Conservation (phyloP, 306 rosid species). For the Lagenaria siceraria region DNA sequence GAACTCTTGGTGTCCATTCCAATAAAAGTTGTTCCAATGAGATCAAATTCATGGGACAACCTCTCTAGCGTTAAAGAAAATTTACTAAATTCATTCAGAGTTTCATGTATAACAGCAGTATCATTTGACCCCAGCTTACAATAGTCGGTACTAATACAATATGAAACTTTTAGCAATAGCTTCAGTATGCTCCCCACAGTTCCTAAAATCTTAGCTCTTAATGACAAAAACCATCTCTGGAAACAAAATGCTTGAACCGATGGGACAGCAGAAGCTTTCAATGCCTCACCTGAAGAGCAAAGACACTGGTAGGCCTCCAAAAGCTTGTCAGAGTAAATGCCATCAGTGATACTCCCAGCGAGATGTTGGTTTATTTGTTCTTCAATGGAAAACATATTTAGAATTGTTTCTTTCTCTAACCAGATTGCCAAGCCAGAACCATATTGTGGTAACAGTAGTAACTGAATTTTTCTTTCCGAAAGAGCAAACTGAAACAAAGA, state of each 20-base stretch:
- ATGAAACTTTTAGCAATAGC: conserved; percentile 15
- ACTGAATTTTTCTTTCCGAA: conserved; percentile 30
- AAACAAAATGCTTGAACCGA: conserved; percentile 31
- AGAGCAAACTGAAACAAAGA: conserved; percentile 32
- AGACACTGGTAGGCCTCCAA: conserved; percentile 26
- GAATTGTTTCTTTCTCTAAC: conserved; percentile 17
- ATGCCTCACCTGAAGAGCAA: conserved; percentile 33
- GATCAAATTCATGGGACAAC: conserved; percentile 37
- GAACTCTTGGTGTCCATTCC: conserved; percentile 42
- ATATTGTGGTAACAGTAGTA: conserved; percentile 19
- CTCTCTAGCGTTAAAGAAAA: conserved; percentile 25
- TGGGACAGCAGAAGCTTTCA: conserved; percentile 23
- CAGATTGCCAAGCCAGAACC: conserved; percentile 19
- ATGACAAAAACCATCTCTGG: conserved; percentile 52
- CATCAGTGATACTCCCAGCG: conserved; percentile 5
- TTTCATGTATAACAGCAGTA: conserved; percentile 6
- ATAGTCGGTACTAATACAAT: conserved; percentile 1
- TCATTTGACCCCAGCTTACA: conserved; percentile 9
- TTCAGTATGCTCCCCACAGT: conserved; percentile 20
- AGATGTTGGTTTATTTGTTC: conserved; percentile 15
- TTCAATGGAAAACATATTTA: neutral
- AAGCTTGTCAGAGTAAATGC: conserved; percentile 18
- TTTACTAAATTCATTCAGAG: conserved; percentile 19
- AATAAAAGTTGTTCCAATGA: conserved; percentile 29
- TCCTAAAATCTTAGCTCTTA: conserved; percentile 34